These are phyloP conservation scores for Aspergillus bertholletiae DNA, from an alignment of 495 filamentous ascomycete species.

Conservation along the genomic window DNA sequence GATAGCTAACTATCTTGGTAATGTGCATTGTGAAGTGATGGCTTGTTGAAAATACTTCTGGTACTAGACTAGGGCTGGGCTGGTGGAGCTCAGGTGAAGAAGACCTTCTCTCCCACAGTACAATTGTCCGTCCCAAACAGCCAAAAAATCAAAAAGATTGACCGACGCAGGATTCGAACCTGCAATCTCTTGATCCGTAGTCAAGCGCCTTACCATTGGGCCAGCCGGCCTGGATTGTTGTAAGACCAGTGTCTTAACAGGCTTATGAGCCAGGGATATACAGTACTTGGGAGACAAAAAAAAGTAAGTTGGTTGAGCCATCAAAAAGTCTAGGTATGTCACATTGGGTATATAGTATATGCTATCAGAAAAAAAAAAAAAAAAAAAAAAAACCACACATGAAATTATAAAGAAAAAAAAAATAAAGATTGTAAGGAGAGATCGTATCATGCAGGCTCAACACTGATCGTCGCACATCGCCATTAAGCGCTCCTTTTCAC, in stretches of 20 bases:
- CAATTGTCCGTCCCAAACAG: neutral
- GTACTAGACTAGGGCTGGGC: too few relatives aligned
- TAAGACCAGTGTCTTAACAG: neutral
- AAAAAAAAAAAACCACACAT: too few relatives aligned
- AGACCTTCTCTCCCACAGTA: neutral
- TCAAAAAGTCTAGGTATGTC: neutral
- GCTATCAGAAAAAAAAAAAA: neutral
- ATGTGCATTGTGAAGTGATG: too few relatives aligned
- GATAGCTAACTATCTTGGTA: too few relatives aligned
- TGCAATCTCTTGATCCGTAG: slow-evolving; percentile 67
- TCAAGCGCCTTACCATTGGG: slow-evolving; percentile 73
- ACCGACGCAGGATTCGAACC: slow-evolving; percentile 45
- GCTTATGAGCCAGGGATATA: too few relatives aligned
- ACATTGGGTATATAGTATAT: neutral
- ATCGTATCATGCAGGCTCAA: neutral
- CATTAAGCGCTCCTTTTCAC: slow-evolving; percentile 3
- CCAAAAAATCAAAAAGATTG: slow-evolving; percentile 18
- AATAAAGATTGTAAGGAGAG: neutral
- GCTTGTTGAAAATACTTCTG: too few relatives aligned
- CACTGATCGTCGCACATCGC: neutral
- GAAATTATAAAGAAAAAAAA: neutral
- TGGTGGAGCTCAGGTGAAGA: too few relatives aligned
- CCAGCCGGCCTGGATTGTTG: slow-evolving; percentile 40
- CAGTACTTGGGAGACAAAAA: too few relatives aligned
- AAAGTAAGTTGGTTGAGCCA: too few relatives aligned